Percentiles rank a stretch among this genome's conserved stretches.
Evolutionary conservation across 1,284 basidiomycete genomes (phyloP).

Genomic region (Malassezia restricta): DNA sequence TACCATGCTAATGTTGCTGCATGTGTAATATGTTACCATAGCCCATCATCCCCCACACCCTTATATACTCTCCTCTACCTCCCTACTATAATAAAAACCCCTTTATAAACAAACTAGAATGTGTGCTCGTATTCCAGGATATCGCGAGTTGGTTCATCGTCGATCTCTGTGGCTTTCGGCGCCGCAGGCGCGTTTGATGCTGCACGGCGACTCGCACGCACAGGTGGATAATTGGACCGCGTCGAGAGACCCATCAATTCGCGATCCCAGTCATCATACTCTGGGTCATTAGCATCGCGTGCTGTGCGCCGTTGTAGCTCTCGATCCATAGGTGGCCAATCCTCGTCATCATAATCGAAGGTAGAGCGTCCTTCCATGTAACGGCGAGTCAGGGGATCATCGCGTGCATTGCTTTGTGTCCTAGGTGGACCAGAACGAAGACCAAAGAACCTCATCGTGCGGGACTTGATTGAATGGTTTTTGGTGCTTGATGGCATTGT

Average conservation of each 20-base stretch:
- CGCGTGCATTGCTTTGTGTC: not conserved
- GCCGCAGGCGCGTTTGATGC: not conserved
- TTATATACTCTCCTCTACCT: slow-evolving; percentile 1
- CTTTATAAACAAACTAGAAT: not conserved
- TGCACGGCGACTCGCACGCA: not conserved
- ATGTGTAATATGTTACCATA: slow-evolving; percentile 3
- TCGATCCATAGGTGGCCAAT: not conserved
- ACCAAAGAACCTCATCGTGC: slow-evolving; percentile 12
- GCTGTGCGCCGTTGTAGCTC: not conserved
- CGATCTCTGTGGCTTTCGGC: not conserved
- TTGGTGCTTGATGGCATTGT: not conserved
- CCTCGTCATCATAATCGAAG: not conserved
- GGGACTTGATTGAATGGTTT: not conserved
- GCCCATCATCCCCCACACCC: not conserved
- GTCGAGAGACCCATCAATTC: slow-evolving; percentile 14
- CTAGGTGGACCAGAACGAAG: not conserved
- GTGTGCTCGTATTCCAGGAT: slow-evolving; percentile 13
- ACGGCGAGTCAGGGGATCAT: not conserved
- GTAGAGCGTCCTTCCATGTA: not conserved
- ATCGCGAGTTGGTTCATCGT: slow-evolving; percentile 4
- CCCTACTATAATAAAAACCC: not conserved
- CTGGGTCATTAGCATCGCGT: not conserved
- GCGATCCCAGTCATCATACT: slow-evolving; percentile 12
- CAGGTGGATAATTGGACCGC: slow-evolving; percentile 1
- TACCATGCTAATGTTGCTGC: not conserved